phyloP scores from a whole-genome alignment of 768 basidiomycete species.

The Podaxis pistillaris region DNA sequence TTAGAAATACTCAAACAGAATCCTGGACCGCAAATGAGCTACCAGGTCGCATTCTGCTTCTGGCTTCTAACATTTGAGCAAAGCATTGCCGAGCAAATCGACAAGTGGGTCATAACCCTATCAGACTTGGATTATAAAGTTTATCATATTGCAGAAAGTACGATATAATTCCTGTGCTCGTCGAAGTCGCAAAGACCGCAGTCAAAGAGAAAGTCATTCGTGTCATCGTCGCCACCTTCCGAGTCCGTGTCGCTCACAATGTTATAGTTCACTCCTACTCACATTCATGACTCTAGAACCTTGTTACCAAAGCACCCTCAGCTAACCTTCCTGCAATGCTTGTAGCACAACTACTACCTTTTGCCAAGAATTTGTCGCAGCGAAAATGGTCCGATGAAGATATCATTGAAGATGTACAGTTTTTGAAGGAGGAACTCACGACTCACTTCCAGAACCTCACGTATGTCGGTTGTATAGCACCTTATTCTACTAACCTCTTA shows the following conservation, averaged over 20 bases:
- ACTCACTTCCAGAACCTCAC: constrained; percentile 85
- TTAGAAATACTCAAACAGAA: constrained; percentile 80
- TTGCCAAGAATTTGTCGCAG: constrained; percentile 75
- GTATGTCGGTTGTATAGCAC: constrained; percentile 42
- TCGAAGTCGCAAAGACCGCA: constrained; percentile 81
- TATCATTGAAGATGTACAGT: constrained; percentile 87
- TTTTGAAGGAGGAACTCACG: constrained; percentile 83
- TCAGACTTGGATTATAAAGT: not conserved
- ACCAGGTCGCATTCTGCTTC: constrained; percentile 89
- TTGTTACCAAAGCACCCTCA: constrained; percentile 83
- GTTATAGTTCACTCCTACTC: not conserved
- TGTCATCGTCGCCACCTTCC: constrained; percentile 88
- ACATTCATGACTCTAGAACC: constrained; percentile 52
- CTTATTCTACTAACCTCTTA: not conserved
- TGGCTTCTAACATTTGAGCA: constrained; percentile 95
- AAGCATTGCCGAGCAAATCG: constrained; percentile 80
- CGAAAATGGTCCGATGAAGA: constrained; percentile 97
- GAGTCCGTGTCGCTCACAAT: constrained; percentile 42
- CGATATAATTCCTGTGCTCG: constrained; percentile 83
- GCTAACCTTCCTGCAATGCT: constrained; percentile 94
- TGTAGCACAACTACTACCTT: constrained; percentile 81
- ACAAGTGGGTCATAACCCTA: constrained; percentile 56
- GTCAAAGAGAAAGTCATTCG: constrained; percentile 98
- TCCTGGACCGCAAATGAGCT: constrained; percentile 90
- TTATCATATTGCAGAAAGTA: constrained; percentile 60